These are phyloP conservation scores for Penicillium robsamsonii DNA, from an alignment of 495 filamentous ascomycete genomes.

Conservation along the genomic window DNA sequence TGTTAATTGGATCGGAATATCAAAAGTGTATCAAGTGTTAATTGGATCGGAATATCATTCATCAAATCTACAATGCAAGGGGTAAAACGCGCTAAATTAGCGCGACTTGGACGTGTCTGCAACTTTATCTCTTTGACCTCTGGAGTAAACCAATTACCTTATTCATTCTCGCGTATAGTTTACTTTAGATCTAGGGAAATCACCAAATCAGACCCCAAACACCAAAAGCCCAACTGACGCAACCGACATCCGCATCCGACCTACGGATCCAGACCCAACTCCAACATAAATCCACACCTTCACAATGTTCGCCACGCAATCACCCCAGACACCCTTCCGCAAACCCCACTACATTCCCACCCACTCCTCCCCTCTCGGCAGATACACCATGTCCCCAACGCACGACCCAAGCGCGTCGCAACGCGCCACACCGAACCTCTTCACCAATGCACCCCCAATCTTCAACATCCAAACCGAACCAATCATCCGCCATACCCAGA, in stretches of 20 bases:
- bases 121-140: neutral
- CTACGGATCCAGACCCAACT: conserved; percentile 18
- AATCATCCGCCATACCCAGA: neutral
- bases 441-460: conserved; percentile 9
- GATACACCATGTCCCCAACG: conserved; percentile 22
- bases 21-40: neutral
- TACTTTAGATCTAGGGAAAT: neutral
- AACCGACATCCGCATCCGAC: conserved; percentile 26
- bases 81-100: neutral
- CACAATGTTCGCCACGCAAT: conserved; percentile 39
- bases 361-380: conserved; percentile 53
- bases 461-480: conserved; percentile 21
- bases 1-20: neutral
- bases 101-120: neutral
- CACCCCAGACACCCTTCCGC: conserved; percentile 35
- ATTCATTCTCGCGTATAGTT: neutral
- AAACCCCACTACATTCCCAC: conserved; percentile 49
- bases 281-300: conserved; percentile 4
- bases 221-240: conserved; percentile 4
- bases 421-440: neutral
- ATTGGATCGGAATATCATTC: neutral
- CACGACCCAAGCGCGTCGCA: neutral
- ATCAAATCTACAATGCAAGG: neutral
- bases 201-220: neutral
- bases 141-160: neutral